Percentiles rank a stretch among this genome's conserved stretches.
phyloP scores from a whole-genome alignment of 2,329 filamentous ascomycete genomes.

The Calonectria crousiana region DNA sequence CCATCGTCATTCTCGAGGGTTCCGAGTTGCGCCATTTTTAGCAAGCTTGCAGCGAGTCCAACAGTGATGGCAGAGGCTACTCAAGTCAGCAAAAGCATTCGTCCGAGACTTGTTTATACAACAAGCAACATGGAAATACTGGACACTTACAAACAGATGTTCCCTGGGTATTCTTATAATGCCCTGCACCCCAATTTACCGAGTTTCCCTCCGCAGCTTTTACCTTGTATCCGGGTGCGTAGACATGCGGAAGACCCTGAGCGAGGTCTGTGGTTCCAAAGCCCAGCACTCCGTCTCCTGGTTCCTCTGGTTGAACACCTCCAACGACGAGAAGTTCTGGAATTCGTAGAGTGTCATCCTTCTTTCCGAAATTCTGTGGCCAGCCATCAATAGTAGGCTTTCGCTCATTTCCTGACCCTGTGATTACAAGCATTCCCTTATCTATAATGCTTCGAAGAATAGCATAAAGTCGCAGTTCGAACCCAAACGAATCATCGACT shows the following conservation, averaged over 20 bases:
- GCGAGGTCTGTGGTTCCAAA: background rate
- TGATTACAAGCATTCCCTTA: background rate
- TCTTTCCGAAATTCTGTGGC: background rate
- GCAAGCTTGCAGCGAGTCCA: conserved; percentile 4
- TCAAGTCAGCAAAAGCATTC: too few relatives aligned
- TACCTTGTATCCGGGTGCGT: background rate
- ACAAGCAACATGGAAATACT: too few relatives aligned
- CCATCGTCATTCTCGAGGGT: background rate
- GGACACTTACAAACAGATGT: background rate
- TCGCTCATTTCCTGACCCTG: background rate
- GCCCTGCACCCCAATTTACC: background rate
- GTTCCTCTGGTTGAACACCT: background rate
- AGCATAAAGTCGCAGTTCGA: background rate
- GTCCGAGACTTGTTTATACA: background rate
- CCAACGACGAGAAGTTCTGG: background rate
- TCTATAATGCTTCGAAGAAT: background rate
- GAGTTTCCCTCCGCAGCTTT: background rate
- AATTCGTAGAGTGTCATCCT: background rate
- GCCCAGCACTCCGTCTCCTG: background rate
- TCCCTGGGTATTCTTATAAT: background rate
- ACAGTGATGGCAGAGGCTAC: background rate
- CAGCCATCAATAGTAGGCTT: background rate
- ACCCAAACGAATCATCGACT: background rate
- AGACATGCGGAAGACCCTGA: background rate
- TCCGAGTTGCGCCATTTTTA: background rate